Evolutionary conservation across 2,329 filamentous ascomycete genomes (phyloP).

Genomic region (Talaromyces albobiverticillius): DNA sequence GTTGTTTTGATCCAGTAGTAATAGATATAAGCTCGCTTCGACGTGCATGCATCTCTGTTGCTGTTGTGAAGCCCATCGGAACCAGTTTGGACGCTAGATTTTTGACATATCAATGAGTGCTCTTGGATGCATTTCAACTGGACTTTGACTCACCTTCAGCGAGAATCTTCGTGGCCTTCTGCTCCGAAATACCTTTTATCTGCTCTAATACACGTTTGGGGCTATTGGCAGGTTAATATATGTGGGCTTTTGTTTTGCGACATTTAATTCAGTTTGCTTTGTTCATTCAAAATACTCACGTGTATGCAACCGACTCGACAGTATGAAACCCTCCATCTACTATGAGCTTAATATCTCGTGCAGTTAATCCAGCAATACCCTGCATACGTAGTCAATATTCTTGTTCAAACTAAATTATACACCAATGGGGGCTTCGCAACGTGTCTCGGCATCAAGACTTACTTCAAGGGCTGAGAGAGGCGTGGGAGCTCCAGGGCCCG

Average conservation of each 20-base stretch:
- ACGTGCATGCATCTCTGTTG: conserved; percentile 97
- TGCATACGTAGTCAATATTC: conserved; percentile 36
- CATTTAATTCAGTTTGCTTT: not conserved
- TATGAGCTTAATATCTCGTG: conserved; percentile 89
- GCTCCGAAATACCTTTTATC: conserved; percentile 96
- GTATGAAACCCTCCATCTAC: conserved; percentile 92
- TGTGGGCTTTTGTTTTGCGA: not conserved
- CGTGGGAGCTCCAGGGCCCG: conserved; percentile 89
- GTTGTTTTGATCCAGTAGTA: conserved; percentile 94
- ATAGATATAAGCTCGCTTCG: conserved; percentile 97
- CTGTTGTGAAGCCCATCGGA: conserved; percentile 98
- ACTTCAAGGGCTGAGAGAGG: conserved; percentile 84
- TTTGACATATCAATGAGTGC: conserved; percentile 13
- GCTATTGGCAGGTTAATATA: conserved; percentile 34
- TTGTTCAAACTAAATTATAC: not conserved
- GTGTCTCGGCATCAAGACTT: conserved; percentile 23
- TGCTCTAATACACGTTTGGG: conserved; percentile 77
- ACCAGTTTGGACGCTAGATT: conserved; percentile 83
- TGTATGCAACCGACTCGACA: conserved; percentile 94
- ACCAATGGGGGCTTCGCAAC: no score
- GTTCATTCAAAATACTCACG: conserved; percentile 48
- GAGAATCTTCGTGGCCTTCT: conserved; percentile 89
- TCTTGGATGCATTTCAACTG: not conserved
- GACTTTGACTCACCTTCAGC: conserved; percentile 67
- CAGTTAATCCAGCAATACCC: conserved; percentile 87